Base-by-base conservation (phyloP, 2,329 filamentous ascomycete genomes). In the Cladosporium sp. region DNA sequence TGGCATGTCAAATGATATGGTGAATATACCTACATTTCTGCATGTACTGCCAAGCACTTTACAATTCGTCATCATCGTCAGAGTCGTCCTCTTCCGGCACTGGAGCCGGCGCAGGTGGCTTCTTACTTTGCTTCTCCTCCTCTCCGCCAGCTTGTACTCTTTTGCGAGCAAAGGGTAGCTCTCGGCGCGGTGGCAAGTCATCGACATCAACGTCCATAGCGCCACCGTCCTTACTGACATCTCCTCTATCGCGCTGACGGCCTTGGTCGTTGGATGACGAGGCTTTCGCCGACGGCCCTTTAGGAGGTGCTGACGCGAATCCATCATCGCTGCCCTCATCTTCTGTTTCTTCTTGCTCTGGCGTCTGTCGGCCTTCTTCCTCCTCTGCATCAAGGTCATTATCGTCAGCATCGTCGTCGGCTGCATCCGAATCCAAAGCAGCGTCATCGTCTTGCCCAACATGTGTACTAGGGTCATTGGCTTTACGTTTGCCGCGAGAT, bases 391-490 rank as follows among this genome's bases (percentile, higher is more conserved):
- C 72, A 0, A 75, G 73, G 2, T 71, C 70, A 24, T 79, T 80
- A 58, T 76, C 79, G 2, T 71, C 74, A 1, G 75, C 77, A 6
- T 71, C 72, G 8, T 71, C 67, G 1, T 72, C 68, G 13, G n/a
- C 28, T 32, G 19, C 34, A 36, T 50, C 12, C 24, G 28, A 22
- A 19, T 17, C 25, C 17, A 35, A 19, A 6, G 12, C 17, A 0
- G 75, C 77, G 8, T 71, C 72, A 7, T 71, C 67, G 1, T 72
- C 68, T 37, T 22, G 15, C 3, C 47, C 40, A 22, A 55, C 3
- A 3, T 74, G 76, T 47, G 70, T 70, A 47, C 78, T 79, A 4
- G 78, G 80, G 3, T 79, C 77, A 45, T 60, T 61, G 3, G 66
- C 68, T 58, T 71, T 72, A 13, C 71, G 66, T 60, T 73, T 73